Evolutionary conservation across 495 filamentous ascomycete species (phyloP).

Genomic region (Penicillium samsonianum): DNA sequence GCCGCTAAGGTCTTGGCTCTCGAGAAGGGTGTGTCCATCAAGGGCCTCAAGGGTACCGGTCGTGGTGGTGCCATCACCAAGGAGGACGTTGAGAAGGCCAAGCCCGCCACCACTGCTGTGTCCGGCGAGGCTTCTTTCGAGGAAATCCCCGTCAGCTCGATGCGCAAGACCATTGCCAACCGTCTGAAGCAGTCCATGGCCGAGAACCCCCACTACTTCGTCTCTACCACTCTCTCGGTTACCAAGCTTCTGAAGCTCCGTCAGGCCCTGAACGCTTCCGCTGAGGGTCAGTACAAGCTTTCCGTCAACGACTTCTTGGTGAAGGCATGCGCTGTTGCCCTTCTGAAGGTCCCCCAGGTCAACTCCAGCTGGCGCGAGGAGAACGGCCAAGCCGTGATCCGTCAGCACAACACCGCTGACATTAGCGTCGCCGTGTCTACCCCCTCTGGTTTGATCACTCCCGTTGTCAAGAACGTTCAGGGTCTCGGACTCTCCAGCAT

Average conservation of each 20-base stretch:
- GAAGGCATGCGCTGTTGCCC: slow-evolving; percentile 88
- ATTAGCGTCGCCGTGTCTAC: slow-evolving; percentile 94
- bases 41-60: slow-evolving; percentile 83
- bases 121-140: slow-evolving; percentile 69
- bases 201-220: slow-evolving; percentile 98
- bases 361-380: slow-evolving; percentile 90
- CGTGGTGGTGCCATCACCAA: slow-evolving; percentile 86
- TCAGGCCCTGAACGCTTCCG: slow-evolving; percentile 83
- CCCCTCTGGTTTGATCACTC: slow-evolving; percentile 92
- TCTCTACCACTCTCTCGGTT: slow-evolving; percentile 83
- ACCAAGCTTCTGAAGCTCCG: slow-evolving; percentile 94
- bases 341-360: slow-evolving; percentile 89
- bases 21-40: slow-evolving; percentile 81
- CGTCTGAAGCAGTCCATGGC: slow-evolving; percentile 86
- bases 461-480: slow-evolving; percentile 88
- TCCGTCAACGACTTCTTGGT: slow-evolving; percentile 99
- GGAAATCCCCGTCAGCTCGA: slow-evolving; percentile 81
- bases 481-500: slow-evolving; percentile 82
- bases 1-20: slow-evolving; percentile 78
- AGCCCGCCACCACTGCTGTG: slow-evolving; percentile 51
- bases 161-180: slow-evolving; percentile 97
- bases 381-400: slow-evolving; percentile 76
- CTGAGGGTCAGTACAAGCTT: slow-evolving; percentile 95
- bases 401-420: slow-evolving; percentile 88
- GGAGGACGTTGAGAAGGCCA: slow-evolving; percentile 86